Evolutionary conservation across 2,329 filamentous ascomycete genomes (phyloP).

Genomic region (Aureobasidium uvarum): DNA sequence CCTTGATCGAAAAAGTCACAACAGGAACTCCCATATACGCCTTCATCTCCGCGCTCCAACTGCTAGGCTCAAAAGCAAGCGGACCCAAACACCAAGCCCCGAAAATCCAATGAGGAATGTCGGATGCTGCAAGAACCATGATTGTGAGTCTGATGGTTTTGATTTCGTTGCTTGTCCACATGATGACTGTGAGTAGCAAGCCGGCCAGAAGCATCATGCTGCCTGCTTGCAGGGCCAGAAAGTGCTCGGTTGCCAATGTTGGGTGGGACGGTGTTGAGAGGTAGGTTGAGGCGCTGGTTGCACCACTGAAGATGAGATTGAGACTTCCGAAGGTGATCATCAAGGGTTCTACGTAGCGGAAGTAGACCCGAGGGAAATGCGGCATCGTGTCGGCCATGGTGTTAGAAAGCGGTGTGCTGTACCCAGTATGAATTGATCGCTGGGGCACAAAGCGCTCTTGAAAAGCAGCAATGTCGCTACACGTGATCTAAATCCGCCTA

Average conservation of each 20-base stretch:
- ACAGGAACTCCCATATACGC: constrained; percentile 21
- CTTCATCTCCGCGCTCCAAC: constrained; percentile 20
- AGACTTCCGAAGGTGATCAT: constrained; percentile 21
- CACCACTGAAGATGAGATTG: constrained; percentile 18
- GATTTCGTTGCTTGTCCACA: constrained; percentile 20
- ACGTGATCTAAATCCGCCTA: not conserved
- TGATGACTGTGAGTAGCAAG: constrained; percentile 7
- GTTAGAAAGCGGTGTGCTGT: not conserved
- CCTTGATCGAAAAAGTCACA: constrained; percentile 17
- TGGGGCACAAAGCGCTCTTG: not conserved
- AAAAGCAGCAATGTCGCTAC: not conserved
- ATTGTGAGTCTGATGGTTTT: constrained; percentile 15
- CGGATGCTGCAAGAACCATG: constrained; percentile 17
- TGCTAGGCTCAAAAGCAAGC: constrained; percentile 11
- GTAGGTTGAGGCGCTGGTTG: constrained; percentile 11
- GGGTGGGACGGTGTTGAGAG: constrained; percentile 15
- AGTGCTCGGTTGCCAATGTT: constrained; percentile 4
- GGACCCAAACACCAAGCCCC: constrained; percentile 19
- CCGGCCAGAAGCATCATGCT: constrained; percentile 16
- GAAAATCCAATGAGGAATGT: constrained; percentile 17
- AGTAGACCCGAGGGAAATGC: constrained; percentile 10
- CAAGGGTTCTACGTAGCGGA: constrained; percentile 13
- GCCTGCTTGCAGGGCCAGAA: constrained; percentile 15
- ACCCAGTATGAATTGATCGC: not conserved
- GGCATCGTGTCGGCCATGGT: constrained; percentile 18